Base-by-base conservation (phyloP, 2,329 filamentous ascomycete genomes). In the Lachnellula arida region DNA sequence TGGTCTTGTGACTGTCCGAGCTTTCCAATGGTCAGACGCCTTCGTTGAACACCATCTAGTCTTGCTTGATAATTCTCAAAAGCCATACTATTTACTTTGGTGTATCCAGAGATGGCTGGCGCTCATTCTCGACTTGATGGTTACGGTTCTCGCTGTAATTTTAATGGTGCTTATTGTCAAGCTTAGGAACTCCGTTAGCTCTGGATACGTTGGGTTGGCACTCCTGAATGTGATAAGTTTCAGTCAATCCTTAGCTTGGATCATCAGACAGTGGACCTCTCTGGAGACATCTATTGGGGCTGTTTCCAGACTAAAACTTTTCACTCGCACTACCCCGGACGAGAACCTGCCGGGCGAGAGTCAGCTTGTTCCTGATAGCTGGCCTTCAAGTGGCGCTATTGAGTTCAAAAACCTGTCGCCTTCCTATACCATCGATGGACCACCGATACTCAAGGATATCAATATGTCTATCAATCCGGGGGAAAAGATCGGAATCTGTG, bases 31-130 rank as follows among this genome's bases (percentile, higher is more conserved):
- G 80, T 71, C 75, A 14, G 60, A 68, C 1, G 65, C 68, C 6
- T 71, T 75, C 51, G 68, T 76, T 15, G 62, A 74, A 35, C 74
- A 74, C 54, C 81, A 79, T 54, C 66, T 75, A n/a, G 58, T 62
- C 6, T 71, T 80, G 0, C 69, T 85, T 2, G 78, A 85, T 56
- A 68, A 68, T 7, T 81, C 80, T 0, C 82, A 85, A 62, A 70
- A 72, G 22, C 81, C 81, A 0, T 81, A 79, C 53, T 86, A 85
- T 60, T 72, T 84, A 0, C 71, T 85, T 7, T 78, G 75, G 53
- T 76, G 76, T 44, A 75, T 83, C 3, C 82, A 86, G 63, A 74
- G 79, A 34, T 85, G 82, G 81, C 73, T 85, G 0, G 72, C 66
- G 0, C 71, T 85, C 0, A 74, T 76, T 0, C 40, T 67, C 2